Percentiles rank a stretch among this genome's conserved stretches.
Evolutionary conservation across 768 basidiomycete species (phyloP).

Genomic region (Tulasnella sp.): DNA sequence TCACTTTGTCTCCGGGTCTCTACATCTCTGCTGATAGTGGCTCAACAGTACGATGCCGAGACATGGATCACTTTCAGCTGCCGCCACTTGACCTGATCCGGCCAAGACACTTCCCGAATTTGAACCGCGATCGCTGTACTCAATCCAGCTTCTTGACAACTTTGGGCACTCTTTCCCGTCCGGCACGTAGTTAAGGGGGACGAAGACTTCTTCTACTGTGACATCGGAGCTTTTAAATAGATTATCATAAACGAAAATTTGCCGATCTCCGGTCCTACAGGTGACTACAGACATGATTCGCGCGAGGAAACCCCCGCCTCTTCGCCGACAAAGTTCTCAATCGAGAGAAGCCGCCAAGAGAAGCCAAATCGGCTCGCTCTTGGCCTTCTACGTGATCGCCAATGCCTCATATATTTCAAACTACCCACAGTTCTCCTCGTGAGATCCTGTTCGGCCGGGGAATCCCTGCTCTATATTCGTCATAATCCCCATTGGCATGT

Average conservation of each 20-base stretch:
- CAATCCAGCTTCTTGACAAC: not conserved
- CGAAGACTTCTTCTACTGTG: not conserved
- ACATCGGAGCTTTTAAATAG: not conserved
- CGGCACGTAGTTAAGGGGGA: not conserved
- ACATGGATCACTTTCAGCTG: not conserved
- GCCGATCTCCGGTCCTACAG: not conserved
- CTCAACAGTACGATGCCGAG: not conserved
- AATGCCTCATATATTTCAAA: not conserved
- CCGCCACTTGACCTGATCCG: not conserved
- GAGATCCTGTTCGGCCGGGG: not conserved
- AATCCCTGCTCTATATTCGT: not conserved
- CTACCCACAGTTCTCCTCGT: not conserved
- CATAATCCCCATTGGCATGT: not conserved
- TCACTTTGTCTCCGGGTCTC: not conserved
- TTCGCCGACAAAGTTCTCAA: not conserved
- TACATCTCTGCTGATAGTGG: not conserved
- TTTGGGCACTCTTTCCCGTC: not conserved
- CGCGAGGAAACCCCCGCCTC: not conserved
- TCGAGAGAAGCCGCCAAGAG: not conserved
- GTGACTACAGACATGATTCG: not conserved
- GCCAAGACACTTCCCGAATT: not conserved
- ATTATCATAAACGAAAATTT: not conserved
- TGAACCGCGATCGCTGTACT: not conserved
- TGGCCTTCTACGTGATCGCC: not conserved
- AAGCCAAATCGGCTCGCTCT: conserved; percentile 4